Conservation (phyloP, 2,329 filamentous ascomycete species). For the Atkinsonella hypoxylon region DNA sequence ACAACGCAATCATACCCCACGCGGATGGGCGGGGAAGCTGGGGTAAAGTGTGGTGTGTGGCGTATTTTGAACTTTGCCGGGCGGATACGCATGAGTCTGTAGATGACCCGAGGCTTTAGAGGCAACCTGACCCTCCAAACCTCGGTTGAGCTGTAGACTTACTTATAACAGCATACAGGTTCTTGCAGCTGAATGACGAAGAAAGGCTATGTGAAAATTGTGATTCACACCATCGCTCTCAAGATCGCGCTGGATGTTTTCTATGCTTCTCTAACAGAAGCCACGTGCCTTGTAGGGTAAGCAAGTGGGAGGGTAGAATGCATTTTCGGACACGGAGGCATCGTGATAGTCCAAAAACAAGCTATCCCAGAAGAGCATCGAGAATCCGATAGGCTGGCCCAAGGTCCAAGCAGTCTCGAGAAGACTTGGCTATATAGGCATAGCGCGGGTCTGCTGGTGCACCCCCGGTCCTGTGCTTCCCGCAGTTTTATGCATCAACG, state of each 20-base stretch:
- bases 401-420: background rate
- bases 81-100: no score
- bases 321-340: background rate
- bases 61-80: background rate
- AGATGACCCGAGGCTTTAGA: no score
- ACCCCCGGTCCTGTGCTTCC: background rate
- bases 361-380: slow-evolving; percentile 4
- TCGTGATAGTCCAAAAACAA: background rate
- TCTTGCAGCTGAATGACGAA: background rate
- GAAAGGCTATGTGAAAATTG: background rate
- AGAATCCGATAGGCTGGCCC: slow-evolving; percentile 3
- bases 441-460: background rate
- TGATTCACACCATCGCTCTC: background rate
- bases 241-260: background rate
- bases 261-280: background rate
- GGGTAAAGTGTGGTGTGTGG: background rate
- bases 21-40: background rate
- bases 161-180: background rate
- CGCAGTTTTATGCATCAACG: background rate
- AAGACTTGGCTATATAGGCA: background rate
- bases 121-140: no score
- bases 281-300: background rate
- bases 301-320: background rate
- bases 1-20: background rate
- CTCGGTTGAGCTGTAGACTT: no score